A percentile compares a stretch with the other conserved stretches of the same genome.
These are phyloP conservation scores for Erigeron canadensis DNA, from an alignment of 129 eudicot species.

Conservation along the genomic window DNA sequence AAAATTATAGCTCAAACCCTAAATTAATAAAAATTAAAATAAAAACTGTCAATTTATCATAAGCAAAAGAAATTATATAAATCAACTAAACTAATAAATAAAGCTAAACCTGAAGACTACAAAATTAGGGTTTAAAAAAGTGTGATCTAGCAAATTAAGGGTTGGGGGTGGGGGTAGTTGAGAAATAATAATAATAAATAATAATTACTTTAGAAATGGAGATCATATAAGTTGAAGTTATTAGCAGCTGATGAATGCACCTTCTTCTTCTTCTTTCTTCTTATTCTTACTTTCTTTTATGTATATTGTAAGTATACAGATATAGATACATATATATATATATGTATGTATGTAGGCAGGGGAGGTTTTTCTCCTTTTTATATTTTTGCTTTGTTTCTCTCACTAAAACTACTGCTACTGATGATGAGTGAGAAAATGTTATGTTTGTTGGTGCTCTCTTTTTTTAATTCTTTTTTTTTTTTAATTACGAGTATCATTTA, in stretches of 20 bases:
- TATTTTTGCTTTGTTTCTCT: conserved; percentile 31
- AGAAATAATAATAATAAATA: conserved; percentile 19
- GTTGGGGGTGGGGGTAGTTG: conserved; percentile 31
- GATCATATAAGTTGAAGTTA: background rate
- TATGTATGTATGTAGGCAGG: conserved; percentile 8
- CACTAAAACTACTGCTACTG: conserved; percentile 15
- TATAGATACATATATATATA: conserved; percentile 23
- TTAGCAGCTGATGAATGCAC: conserved; percentile 27
- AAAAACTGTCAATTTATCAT: background rate
- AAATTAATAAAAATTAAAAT: background rate
- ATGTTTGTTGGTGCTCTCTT: background rate
- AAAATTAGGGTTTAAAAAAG: conserved; percentile 9
- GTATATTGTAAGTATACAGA: too few species aligned
- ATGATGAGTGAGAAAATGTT: conserved; percentile 31
- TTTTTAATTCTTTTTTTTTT: conserved; percentile 21
- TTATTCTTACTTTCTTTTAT: conserved; percentile 7
- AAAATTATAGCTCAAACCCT: conserved; percentile 25
- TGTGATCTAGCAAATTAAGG: conserved; percentile 27
- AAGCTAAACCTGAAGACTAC: conserved; percentile 2
- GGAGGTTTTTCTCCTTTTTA: background rate
- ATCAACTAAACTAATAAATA: background rate
- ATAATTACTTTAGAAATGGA: conserved; percentile 23
- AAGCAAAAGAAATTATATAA: conserved; percentile 3
- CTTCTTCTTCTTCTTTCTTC: conserved; percentile 22
- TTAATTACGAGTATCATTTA: too few species aligned